Evolutionary conservation across 148 eudicot species (phyloP), one percentile per base, ranked within the genome.

Genomic region (Vaccinium myrtillus): DNA sequence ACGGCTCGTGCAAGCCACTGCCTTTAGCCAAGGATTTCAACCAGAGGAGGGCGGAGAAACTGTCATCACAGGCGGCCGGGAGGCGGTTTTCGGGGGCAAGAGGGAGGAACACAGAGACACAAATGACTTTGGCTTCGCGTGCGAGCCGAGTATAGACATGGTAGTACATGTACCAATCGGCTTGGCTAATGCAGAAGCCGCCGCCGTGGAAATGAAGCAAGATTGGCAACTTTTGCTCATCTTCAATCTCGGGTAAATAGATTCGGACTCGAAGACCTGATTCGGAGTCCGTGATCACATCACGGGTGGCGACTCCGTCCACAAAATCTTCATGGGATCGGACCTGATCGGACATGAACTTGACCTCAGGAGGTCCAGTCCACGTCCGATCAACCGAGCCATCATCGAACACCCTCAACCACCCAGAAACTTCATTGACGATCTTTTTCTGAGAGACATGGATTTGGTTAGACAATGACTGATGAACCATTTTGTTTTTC

Each of bases 81-180:
- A 95, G 96, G 73, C 92, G 94, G 87, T 93, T 85, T 85, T 95
- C 96, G 0, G 98, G 98, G 2, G 96, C 98, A 0, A 70, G 88
- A 1, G 84, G 90, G 61, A 94, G 96, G 84, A 90, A 95, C 16
- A 90, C 91, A 1, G 98, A 94, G 36, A 95, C 90, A 0, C 87
- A 81, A 14, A 93, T 82, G 67, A 89, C 92, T 7, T 74, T 56
- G 23, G 88, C 81, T 6, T 53, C 15, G 18, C 89, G 90, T 8
- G 96, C 94, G 4, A 95, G 84, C 77, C 87, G 84, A 13, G 92
- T 65, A 87, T 92, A 95, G 53, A 91, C 65, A 3, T 88, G 58
- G 49, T 95, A 95, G 89, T 95, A 95, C 96, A 95, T 91, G 84
- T 77, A 91, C 93, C 94, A 94, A 80, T 91, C 93, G 9, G 96